Percentiles rank a stretch among this genome's conserved stretches.
phyloP scores from a whole-genome alignment of 192 early-diverging fungal species.

The Piromyces sp. region DNA sequence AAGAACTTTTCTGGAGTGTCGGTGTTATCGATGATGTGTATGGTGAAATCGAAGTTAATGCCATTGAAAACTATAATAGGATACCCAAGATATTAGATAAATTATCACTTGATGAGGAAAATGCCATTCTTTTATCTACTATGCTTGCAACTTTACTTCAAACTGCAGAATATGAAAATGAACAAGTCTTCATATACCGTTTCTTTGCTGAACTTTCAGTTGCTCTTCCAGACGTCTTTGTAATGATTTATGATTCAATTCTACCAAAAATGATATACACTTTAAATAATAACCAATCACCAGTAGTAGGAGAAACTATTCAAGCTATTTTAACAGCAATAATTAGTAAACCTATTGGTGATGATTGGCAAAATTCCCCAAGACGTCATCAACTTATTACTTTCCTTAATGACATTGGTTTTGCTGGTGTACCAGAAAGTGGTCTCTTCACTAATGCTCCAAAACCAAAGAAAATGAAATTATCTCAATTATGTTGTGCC shows the following conservation, averaged over 20 bases:
- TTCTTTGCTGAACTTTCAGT: conserved; percentile 57
- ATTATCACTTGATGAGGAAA: conserved; percentile 46
- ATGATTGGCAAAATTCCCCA: conserved; percentile 4
- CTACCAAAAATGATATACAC: conserved; percentile 57
- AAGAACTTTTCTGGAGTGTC: conserved; percentile 10
- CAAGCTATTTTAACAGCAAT: conserved; percentile 47
- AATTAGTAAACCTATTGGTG: conserved; percentile 15
- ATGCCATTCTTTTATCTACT: conserved; percentile 39
- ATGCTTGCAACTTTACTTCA: conserved; percentile 55
- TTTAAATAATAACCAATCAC: conserved; percentile 39
- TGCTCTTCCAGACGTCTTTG: conserved; percentile 52
- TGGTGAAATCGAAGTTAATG: conserved; percentile 3
- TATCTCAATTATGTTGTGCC: conserved; percentile 26
- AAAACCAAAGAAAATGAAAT: conserved; percentile 17
- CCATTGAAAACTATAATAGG: conserved; percentile 6
- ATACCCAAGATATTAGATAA: conserved; percentile 8
- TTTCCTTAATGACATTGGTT: conserved; percentile 8
- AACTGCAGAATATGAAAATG: conserved; percentile 49
- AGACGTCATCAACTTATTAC: conserved; percentile 7
- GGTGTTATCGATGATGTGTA: conserved; percentile 10
- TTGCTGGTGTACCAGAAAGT: neutral
- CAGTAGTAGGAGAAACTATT: conserved; percentile 48
- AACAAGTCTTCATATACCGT: conserved; percentile 55
- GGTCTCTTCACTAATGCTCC: conserved; percentile 11
- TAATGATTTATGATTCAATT: conserved; percentile 51